These are phyloP conservation scores for Brassica carinata DNA, from an alignment of 345 rosid genomes.

Conservation along the genomic window DNA sequence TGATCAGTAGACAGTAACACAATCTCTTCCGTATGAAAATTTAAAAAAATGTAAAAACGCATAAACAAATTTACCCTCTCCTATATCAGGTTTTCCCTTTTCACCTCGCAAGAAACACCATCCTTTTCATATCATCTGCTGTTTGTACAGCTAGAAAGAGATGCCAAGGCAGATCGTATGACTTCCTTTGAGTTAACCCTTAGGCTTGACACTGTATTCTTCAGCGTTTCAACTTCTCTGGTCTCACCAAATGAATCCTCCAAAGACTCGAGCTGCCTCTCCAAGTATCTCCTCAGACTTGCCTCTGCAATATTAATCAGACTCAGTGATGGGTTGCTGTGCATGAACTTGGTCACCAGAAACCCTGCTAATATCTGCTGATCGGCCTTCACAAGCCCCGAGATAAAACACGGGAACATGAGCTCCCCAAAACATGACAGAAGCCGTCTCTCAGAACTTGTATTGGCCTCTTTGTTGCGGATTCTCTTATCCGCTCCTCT, in stretches of 20 bases:
- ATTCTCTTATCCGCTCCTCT: slow-evolving; percentile 49
- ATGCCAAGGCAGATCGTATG: slow-evolving; percentile 56
- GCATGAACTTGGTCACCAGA: slow-evolving; percentile 76
- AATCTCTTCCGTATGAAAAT: neutral
- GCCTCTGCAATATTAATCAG: slow-evolving; percentile 68
- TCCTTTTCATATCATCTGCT: slow-evolving; percentile 18
- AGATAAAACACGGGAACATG: slow-evolving; percentile 66
- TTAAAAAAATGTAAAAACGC: neutral
- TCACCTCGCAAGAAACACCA: neutral
- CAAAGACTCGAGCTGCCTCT: slow-evolving; percentile 50
- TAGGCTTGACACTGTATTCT: slow-evolving; percentile 51
- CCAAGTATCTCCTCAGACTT: slow-evolving; percentile 65
- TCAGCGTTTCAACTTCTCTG: slow-evolving; percentile 40
- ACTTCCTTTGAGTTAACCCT: slow-evolving; percentile 47
- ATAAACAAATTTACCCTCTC: slow-evolving; percentile 4
- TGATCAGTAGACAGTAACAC: neutral
- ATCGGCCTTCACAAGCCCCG: slow-evolving; percentile 72
- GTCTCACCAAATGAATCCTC: slow-evolving; percentile 40
- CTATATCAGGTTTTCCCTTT: neutral
- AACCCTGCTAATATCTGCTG: slow-evolving; percentile 82
- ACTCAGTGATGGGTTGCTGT: slow-evolving; percentile 65
- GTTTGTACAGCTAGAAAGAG: slow-evolving; percentile 44
- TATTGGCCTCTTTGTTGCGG: slow-evolving; percentile 30
- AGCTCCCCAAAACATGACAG: slow-evolving; percentile 52
- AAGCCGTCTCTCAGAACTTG: slow-evolving; percentile 28